Evolutionary conservation across 352 stramenopile species (phyloP), one percentile per base, ranked within the genome.

Genomic region (Globisporangium irregulare): DNA sequence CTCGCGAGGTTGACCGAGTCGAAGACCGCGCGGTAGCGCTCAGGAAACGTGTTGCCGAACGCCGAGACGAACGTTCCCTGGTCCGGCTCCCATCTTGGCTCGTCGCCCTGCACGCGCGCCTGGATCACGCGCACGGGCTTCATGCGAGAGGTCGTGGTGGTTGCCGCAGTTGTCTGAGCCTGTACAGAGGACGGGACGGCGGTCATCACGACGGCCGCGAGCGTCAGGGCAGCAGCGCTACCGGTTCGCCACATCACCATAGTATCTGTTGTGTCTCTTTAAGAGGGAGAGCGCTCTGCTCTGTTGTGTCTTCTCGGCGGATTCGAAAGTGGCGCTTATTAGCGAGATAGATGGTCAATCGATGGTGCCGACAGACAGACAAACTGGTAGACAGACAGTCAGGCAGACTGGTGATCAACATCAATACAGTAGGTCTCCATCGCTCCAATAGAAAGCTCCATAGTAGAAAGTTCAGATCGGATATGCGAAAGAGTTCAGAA

Each of bases 1-100:
- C 71, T 88, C 24, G 86, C 86, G 8, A 77, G 90, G 69, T 94
- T 93, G 59, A 90, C 77, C 9, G 81, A 84, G 66, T 94, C 86
- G 1, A 93, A 70, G 12, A 75, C 73, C 5, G 67, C 79, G 9
- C 66, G 71, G 67, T 85, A 91, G 34, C 72, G 62, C 41, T 79
- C 66, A 0, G 66, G 67, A 22, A 80, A 80, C n/a, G 66, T 76
- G 24, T 63, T 61, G 58, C 64, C 60, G 59, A 66, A 71, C 36
- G 56, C 27, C 25, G 66, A 70, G 41, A 67, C 59, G 58, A 67
- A 70, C 7, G 59, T 70, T 32, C 48, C 57, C 24, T 70, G 34
- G 22, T 70, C 66, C 22, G 56, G n/a, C n/a, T 67, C 51, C 66
- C 66, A 70, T 20, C 36, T 22, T 1, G 66, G 66, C 66, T 66